Percentiles rank a stretch among this genome's conserved stretches.
These are phyloP conservation scores for Lentinus brumalis DNA, from an alignment of 768 basidiomycete species.

Conservation along the genomic window DNA sequence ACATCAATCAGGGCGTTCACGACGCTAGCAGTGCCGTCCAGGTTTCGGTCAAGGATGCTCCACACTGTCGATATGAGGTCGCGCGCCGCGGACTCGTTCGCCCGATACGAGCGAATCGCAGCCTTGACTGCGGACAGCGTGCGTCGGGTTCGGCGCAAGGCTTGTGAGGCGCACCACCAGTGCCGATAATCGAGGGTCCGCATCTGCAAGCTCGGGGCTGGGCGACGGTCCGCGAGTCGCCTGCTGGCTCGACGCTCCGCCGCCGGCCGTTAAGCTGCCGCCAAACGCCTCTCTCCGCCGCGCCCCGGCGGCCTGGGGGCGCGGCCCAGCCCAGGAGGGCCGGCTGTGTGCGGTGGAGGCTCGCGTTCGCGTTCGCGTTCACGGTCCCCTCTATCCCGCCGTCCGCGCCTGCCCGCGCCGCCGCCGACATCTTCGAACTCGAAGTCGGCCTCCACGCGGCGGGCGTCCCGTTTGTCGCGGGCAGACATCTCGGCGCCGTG, in stretches of 20 bases:
- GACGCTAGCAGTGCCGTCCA: constrained; percentile 76
- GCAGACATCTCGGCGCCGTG: constrained; percentile 77
- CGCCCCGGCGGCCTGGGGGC: constrained; percentile 30
- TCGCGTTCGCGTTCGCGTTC: constrained; percentile 53
- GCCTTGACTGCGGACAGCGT: constrained; percentile 68
- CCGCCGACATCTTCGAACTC: constrained; percentile 61
- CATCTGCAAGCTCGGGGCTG: constrained; percentile 40
- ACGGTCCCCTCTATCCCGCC: constrained; percentile 44
- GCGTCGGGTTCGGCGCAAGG: constrained; percentile 57
- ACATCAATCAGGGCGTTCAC: constrained; percentile 75
- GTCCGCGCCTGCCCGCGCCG: constrained; percentile 38
- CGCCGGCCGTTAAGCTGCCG: constrained; percentile 52
- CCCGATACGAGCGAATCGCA: constrained; percentile 76
- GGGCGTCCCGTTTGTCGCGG: constrained; percentile 66
- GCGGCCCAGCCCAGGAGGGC: constrained; percentile 27
- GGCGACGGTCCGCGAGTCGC: constrained; percentile 35
- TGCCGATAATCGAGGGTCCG: constrained; percentile 53
- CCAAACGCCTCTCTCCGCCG: constrained; percentile 68
- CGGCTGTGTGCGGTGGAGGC: constrained; percentile 37
- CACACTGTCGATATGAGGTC: constrained; percentile 91
- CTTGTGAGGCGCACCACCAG: constrained; percentile 66
- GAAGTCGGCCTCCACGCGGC: constrained; percentile 67
- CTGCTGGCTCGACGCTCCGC: constrained; percentile 22
- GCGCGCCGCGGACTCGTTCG: constrained; percentile 74
- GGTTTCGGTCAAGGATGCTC: constrained; percentile 66